These are phyloP conservation scores for Brettanomyces custersianus DNA, from an alignment of 805 yeast species.

Conservation along the genomic window DNA sequence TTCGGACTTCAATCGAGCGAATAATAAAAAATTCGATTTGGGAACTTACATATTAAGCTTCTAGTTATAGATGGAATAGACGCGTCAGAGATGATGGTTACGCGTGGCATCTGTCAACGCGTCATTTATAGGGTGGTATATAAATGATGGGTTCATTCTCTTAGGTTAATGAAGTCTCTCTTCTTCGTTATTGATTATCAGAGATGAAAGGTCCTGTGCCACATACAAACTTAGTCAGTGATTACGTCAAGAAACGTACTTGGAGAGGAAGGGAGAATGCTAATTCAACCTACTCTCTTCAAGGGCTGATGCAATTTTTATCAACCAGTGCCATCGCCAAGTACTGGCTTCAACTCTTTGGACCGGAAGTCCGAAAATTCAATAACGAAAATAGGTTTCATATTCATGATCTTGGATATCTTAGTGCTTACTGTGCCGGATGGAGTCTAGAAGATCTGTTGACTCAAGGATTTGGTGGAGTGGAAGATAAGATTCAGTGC, in stretches of 20 bases:
- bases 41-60: too few species aligned
- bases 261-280: slow-evolving; percentile 2
- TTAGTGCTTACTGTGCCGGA: slow-evolving; percentile 2
- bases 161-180: too few species aligned
- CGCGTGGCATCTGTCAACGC: too few species aligned
- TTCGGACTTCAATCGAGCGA: too few species aligned
- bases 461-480: slow-evolving; percentile 2
- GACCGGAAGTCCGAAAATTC: not conserved
- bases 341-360: slow-evolving; percentile 1
- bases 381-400: slow-evolving; percentile 1
- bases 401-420: slow-evolving; percentile 3
- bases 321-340: not conserved
- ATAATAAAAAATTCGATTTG: too few species aligned
- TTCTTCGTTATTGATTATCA: too few species aligned
- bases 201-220: too few species aligned
- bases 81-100: too few species aligned
- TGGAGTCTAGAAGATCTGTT: slow-evolving; percentile 2
- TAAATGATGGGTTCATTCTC: too few species aligned
- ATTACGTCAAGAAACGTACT: not conserved
- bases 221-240: not conserved
- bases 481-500: slow-evolving; percentile 1
- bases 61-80: too few species aligned
- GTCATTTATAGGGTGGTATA: too few species aligned
- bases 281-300: slow-evolving; percentile 2
- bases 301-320: slow-evolving; percentile 1